A percentile compares a stretch with the other conserved stretches of the same genome.
phyloP scores from a whole-genome alignment of 805 yeast species.

The Wickerhamomyces mucosus region DNA sequence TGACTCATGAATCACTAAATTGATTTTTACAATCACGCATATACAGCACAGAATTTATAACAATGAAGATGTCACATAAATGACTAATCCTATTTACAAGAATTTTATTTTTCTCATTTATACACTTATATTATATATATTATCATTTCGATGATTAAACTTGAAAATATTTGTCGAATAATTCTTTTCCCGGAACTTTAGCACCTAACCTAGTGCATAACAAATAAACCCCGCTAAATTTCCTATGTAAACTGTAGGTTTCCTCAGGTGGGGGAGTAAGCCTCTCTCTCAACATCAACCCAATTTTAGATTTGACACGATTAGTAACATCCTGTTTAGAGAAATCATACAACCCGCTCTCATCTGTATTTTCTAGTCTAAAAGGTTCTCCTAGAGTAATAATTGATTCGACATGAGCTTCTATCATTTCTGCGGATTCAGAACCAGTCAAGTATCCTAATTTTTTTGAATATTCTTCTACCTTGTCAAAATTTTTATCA shows the following conservation, averaged over 20 bases:
- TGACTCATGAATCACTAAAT: no score
- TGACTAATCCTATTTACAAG: not conserved
- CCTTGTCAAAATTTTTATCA: slow-evolving; percentile 50
- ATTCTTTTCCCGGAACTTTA: slow-evolving; percentile 65
- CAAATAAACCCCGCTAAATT: slow-evolving; percentile 87
- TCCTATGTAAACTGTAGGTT: slow-evolving; percentile 92
- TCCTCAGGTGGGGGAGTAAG: slow-evolving; percentile 97
- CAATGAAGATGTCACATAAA: no score
- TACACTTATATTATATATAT: no score
- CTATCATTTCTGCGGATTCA: slow-evolving; percentile 79
- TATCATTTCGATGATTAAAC: no score
- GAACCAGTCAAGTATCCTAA: slow-evolving; percentile 89
- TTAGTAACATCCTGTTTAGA: slow-evolving; percentile 85
- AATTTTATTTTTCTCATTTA: not conserved
- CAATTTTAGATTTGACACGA: slow-evolving; percentile 79
- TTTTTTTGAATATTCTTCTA: slow-evolving; percentile 53
- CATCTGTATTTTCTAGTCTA: slow-evolving; percentile 29
- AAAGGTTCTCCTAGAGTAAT: slow-evolving; percentile 92
- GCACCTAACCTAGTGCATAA: slow-evolving; percentile 83
- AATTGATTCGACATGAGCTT: slow-evolving; percentile 88
- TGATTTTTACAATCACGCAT: no score
- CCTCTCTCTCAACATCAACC: slow-evolving; percentile 84
- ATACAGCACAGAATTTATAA: no score
- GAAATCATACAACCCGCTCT: slow-evolving; percentile 56
- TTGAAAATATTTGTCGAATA: slow-evolving; percentile 62